Conservation (phyloP, 106 monocot species). For the Dactylorhiza incarnata region DNA sequence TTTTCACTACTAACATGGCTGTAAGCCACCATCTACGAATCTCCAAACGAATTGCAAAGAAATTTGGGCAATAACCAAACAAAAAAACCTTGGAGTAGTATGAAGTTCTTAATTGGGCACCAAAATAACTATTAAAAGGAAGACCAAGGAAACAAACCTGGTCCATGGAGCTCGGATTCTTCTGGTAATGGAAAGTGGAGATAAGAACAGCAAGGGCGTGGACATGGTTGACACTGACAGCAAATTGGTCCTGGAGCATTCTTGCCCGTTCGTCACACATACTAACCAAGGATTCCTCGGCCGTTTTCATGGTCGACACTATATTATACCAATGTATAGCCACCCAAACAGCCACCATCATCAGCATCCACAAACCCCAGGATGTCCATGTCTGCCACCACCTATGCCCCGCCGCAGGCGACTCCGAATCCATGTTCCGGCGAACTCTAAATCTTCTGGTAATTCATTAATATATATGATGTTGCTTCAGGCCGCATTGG, state of each 20-base stretch:
- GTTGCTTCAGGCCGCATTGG: no score
- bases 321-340: conserved; percentile 30
- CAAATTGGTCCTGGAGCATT: conserved; percentile 94
- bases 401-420: conserved; percentile 1
- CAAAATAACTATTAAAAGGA: no score
- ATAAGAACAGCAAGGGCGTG: conserved; percentile 85
- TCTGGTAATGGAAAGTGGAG: conserved; percentile 83
- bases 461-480: not conserved
- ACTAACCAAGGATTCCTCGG: conserved; percentile 51
- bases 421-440: conserved; percentile 13
- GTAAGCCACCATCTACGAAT: no score
- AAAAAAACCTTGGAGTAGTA: no score
- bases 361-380: conserved; percentile 20
- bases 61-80: no score
- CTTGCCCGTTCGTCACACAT: conserved; percentile 90
- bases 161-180: conserved; percentile 68
- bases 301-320: conserved; percentile 36
- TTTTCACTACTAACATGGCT: no score
- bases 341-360: conserved; percentile 22
- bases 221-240: conserved; percentile 85
- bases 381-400: conserved; percentile 31
- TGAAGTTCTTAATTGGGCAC: no score
- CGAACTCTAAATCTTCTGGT: not conserved
- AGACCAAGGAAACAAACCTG: no score
- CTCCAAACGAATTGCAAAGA: no score